Conservation (phyloP, 306 rosid species). For the Malus sieversii region DNA sequence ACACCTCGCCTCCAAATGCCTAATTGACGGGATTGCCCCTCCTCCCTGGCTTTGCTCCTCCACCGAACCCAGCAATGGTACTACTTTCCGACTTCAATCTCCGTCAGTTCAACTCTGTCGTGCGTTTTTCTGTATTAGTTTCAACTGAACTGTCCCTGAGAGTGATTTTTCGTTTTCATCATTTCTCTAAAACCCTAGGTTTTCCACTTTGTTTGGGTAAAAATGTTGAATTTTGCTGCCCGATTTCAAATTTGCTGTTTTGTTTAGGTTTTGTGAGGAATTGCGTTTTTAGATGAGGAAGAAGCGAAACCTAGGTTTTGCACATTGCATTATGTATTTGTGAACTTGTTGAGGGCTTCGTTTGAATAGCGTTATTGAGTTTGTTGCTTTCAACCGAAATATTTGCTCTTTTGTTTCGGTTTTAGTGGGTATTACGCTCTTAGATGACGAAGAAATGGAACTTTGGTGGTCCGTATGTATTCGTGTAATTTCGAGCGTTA, state of each 20-base stretch:
- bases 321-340: not conserved
- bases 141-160: not conserved
- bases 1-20: constrained; percentile 64
- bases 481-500: not conserved
- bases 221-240: not conserved
- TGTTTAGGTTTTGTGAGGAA: not conserved
- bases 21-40: constrained; percentile 68
- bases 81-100: not conserved
- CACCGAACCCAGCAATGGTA: constrained; percentile 42
- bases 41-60: constrained; percentile 61
- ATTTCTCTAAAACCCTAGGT: not conserved
- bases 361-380: not conserved
- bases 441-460: not conserved
- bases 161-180: not conserved
- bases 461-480: not conserved
- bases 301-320: not conserved
- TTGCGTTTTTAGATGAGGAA: not conserved
- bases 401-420: not conserved
- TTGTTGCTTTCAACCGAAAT: not conserved
- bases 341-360: not conserved
- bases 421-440: not conserved
- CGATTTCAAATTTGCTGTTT: no score
- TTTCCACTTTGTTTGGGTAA: not conserved
- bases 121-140: not conserved
- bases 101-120: not conserved